phyloP scores from a whole-genome alignment of 2,329 filamentous ascomycete species.

The Cryphonectria carpinicola region DNA sequence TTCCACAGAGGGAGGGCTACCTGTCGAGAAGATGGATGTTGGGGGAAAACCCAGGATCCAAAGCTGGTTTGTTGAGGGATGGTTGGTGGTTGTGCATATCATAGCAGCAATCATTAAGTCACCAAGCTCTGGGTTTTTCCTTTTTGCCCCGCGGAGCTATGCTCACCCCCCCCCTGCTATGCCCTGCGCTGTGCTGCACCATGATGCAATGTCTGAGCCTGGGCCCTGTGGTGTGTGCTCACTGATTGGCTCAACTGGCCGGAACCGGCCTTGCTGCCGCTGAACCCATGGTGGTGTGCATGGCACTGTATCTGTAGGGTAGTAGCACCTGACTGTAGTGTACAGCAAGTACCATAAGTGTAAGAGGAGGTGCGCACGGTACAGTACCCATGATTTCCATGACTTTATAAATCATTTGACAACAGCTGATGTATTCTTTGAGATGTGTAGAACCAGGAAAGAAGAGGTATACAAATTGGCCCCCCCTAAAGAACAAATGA shows the following conservation, averaged over 20 bases:
- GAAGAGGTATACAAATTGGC: not conserved
- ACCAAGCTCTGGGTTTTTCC: not conserved
- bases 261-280: not conserved
- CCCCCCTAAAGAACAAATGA: not conserved
- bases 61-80: too few species aligned
- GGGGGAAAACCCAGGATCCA: too few species aligned
- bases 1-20: not conserved
- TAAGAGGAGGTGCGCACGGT: not conserved
- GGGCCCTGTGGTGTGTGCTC: not conserved
- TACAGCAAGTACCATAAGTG: not conserved
- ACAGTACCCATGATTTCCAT: not conserved
- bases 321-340: too few species aligned
- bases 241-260: not conserved
- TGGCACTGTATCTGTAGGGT: not conserved
- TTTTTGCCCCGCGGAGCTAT: constrained; percentile 2
- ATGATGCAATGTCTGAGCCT: not conserved
- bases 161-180: not conserved
- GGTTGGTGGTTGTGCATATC: not conserved
- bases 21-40: not conserved
- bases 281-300: not conserved
- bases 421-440: too few species aligned
- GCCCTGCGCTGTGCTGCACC: not conserved
- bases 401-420: too few species aligned
- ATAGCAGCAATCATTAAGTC: not conserved
- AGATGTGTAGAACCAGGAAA: too few species aligned